Evolutionary conservation across 2,329 filamentous ascomycete genomes (phyloP).

Genomic region (Scopulariopsis brevicaulis): DNA sequence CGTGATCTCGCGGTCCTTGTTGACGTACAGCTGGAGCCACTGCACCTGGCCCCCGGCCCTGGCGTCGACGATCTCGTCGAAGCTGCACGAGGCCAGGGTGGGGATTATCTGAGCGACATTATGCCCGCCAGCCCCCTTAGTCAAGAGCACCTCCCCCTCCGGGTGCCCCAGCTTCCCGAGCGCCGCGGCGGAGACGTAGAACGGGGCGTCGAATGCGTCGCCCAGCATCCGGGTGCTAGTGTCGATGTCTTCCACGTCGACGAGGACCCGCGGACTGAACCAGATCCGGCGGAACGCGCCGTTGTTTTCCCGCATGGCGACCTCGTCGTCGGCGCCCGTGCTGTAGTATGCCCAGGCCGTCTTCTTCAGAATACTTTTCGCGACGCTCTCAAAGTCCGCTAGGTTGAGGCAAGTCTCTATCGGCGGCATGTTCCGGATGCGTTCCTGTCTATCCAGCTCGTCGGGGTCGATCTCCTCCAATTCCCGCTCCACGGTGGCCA

Average conservation of each 20-base stretch:
- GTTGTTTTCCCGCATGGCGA: conserved; percentile 83
- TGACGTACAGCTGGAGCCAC: conserved; percentile 96
- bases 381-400: conserved; percentile 92
- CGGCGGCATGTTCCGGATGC: conserved; percentile 63
- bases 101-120: conserved; percentile 97
- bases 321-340: conserved; percentile 56
- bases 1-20: conserved; percentile 88
- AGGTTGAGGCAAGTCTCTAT: conserved; percentile 87
- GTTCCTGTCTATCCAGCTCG: conserved; percentile 56
- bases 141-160: conserved; percentile 88
- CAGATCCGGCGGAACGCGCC: conserved; percentile 90
- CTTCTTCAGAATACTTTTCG: conserved; percentile 86
- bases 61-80: conserved; percentile 93
- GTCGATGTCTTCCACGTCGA: conserved; percentile 82
- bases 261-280: conserved; percentile 83
- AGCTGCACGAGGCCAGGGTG: conserved; percentile 89
- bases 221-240: conserved; percentile 90
- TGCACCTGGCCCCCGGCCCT: conserved; percentile 70
- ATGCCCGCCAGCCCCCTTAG: conserved; percentile 72
- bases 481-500: conserved; percentile 64
- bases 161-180: conserved; percentile 89
- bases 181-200: conserved; percentile 94
- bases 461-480: conserved; percentile 46
- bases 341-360: conserved; percentile 97
- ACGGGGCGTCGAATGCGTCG: conserved; percentile 70